Evolutionary conservation across 495 filamentous ascomycete species (phyloP).

Genomic region (Coniosporium apollinis): DNA sequence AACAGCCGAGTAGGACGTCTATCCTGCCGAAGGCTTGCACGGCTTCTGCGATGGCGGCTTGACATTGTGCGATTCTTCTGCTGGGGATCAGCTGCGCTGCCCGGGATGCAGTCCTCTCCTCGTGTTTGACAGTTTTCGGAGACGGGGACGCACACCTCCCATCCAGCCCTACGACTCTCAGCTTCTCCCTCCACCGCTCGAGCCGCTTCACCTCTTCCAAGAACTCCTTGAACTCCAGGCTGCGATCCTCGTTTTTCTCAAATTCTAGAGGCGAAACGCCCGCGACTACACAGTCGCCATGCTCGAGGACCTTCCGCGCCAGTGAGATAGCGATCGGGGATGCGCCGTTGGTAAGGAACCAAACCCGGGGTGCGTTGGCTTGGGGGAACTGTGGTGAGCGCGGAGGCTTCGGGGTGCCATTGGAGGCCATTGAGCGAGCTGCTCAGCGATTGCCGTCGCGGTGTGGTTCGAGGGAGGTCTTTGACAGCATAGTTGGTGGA

Average conservation of each 20-base stretch:
- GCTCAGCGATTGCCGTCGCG: too few species aligned
- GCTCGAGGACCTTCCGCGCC: conserved; percentile 56
- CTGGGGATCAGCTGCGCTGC: too few species aligned
- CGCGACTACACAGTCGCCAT: conserved; percentile 74
- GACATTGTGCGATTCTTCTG: conserved; percentile 32
- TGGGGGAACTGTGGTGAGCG: conserved; percentile 36
- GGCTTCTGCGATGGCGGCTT: conserved; percentile 75
- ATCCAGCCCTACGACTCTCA: conserved; percentile 25
- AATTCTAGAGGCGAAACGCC: conserved; percentile 47
- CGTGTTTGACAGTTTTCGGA: too few species aligned
- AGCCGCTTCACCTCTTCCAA: conserved; percentile 38
- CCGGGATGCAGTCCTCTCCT: too few species aligned
- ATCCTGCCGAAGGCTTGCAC: conserved; percentile 69
- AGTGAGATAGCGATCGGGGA: conserved; percentile 63
- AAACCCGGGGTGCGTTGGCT: conserved; percentile 48
- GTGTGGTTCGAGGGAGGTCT: background rate
- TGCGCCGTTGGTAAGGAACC: conserved; percentile 74
- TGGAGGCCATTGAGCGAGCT: too few species aligned
- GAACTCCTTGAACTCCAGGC: conserved; percentile 34
- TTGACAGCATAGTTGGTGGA: too few species aligned
- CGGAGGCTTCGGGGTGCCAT: conserved; percentile 10
- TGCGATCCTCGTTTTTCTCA: conserved; percentile 30
- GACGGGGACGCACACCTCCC: conserved; percentile 16
- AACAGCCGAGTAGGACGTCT: conserved; percentile 79
- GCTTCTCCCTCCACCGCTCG: conserved; percentile 22